phyloP scores from a whole-genome alignment of 768 basidiomycete genomes.

The Pleurotus pulmonarius region DNA sequence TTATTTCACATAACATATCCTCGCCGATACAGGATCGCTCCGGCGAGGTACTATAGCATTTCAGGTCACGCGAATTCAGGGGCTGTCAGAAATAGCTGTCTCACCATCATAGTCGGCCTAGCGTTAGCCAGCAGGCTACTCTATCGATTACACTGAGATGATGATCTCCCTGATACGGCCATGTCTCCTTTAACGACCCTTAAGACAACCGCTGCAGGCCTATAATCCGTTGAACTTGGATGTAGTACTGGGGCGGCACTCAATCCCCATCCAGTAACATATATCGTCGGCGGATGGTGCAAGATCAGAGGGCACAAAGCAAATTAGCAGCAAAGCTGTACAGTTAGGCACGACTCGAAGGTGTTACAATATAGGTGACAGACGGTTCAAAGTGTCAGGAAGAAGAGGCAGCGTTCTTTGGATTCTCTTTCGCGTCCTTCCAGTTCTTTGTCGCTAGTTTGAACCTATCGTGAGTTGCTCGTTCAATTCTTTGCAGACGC shows the following conservation, averaged over 20 bases:
- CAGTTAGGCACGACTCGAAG: background rate
- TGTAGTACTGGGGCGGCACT: too few relatives aligned
- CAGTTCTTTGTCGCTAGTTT: conserved; percentile 74
- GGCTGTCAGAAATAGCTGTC: conserved; percentile 5
- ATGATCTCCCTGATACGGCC: background rate
- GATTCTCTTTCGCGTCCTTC: conserved; percentile 72
- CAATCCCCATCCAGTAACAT: too few relatives aligned
- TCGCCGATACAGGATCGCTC: conserved; percentile 28
- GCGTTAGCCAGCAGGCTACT: background rate
- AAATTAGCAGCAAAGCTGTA: background rate
- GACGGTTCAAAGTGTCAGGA: background rate
- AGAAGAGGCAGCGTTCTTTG: conserved; percentile 31
- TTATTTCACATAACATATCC: conserved; percentile 22
- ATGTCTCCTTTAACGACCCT: background rate
- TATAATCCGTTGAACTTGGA: too few relatives aligned
- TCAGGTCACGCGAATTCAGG: conserved; percentile 20
- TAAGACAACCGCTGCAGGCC: background rate
- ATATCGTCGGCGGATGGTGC: too few relatives aligned
- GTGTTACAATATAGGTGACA: background rate
- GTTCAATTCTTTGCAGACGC: background rate
- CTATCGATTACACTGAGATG: background rate
- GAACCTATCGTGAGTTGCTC: conserved; percentile 41
- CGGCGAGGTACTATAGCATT: conserved; percentile 20
- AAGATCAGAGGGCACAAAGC: too few relatives aligned
- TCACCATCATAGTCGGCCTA: too few relatives aligned